Evolutionary conservation across 306 rosid species (phyloP).

Genomic region (Benincasa hispida): DNA sequence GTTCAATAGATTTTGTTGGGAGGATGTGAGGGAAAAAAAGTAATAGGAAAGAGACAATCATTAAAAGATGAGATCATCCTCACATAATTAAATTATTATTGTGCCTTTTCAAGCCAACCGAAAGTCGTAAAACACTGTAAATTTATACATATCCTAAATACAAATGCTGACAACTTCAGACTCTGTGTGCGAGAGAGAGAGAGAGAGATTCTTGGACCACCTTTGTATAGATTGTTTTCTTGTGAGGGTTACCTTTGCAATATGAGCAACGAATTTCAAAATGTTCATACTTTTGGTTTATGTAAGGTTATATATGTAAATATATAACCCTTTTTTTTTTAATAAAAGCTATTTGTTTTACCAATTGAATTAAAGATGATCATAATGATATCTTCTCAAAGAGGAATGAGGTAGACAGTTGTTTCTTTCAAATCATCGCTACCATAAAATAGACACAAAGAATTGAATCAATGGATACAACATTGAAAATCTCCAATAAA

Average conservation of each 20-base stretch:
- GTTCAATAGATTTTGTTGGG: slow-evolving; percentile 6
- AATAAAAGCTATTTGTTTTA: no score
- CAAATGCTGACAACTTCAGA: background rate
- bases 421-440: no score
- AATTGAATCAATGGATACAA: no score
- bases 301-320: no score
- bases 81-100: background rate
- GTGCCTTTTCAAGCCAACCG: slow-evolving; percentile 1
- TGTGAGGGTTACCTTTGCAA: background rate
- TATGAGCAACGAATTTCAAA: background rate
- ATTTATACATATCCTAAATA: background rate
- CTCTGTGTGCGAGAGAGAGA: background rate
- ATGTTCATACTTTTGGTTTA: background rate
- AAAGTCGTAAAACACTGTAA: background rate
- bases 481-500: no score
- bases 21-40: background rate
- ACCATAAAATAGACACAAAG: no score
- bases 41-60: slow-evolving; percentile 1
- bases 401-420: no score
- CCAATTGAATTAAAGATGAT: no score
- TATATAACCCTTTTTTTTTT: no score
- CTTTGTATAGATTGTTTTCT: background rate
- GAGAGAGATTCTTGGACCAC: background rate
- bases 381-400: no score
- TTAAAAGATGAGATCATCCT: background rate